Evolutionary conservation across 2,329 filamentous ascomycete genomes (phyloP).

Genomic region (Exserohilum turcica): DNA sequence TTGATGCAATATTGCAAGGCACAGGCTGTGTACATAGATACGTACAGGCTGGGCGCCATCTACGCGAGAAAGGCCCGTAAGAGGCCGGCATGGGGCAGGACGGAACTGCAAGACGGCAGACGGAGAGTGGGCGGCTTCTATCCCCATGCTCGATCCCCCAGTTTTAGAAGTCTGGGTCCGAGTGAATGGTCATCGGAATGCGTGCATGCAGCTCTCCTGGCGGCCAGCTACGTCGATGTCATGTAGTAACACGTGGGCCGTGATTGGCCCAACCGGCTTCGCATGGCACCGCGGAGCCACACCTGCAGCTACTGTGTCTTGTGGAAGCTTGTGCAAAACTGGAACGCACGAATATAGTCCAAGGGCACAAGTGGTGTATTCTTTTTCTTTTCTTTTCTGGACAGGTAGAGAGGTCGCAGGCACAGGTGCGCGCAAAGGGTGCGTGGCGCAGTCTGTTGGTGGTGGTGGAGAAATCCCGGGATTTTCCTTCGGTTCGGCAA

Average conservation of each 20-base stretch:
- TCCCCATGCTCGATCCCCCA: constrained; percentile 11
- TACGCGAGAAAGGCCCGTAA: background rate
- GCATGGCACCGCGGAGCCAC: constrained; percentile 27
- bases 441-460: constrained; percentile 10
- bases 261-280: constrained; percentile 24
- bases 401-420: too few species aligned
- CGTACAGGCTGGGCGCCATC: background rate
- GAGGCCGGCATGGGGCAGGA: constrained; percentile 9
- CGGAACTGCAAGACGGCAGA: background rate
- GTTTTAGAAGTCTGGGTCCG: constrained; percentile 35
- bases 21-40: background rate
- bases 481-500: constrained; percentile 31
- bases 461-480: constrained; percentile 19
- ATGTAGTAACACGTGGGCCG: constrained; percentile 22
- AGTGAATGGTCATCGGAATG: constrained; percentile 37
- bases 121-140: background rate
- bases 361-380: background rate
- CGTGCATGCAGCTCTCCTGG: constrained; percentile 34
- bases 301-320: constrained; percentile 10
- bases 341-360: constrained; percentile 8
- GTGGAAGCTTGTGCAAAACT: constrained; percentile 19
- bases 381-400: background rate
- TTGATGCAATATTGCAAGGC: constrained; percentile 30
- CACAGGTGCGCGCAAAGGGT: constrained; percentile 14
- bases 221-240: constrained; percentile 24